Percentiles rank a stretch among this genome's conserved stretches.
Conservation (phyloP, 768 basidiomycete genomes). For the Leccinum truebloodii region DNA sequence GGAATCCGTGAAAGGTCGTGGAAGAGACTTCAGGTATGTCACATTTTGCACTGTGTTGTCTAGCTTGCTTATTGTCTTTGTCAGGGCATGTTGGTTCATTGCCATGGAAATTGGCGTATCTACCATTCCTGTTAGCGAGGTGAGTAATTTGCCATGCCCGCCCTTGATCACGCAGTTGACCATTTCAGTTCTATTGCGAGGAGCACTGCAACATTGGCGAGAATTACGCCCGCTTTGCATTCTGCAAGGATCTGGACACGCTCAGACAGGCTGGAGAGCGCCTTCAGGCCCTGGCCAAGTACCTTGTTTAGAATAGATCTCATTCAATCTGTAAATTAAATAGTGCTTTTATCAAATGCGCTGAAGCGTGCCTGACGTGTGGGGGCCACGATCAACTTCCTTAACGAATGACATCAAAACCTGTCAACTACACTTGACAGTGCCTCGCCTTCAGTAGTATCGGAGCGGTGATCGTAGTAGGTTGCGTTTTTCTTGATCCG, state of each 20-base stretch:
- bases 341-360: not conserved
- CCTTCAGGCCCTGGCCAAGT: constrained; percentile 74
- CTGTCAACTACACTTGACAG: constrained; percentile 73
- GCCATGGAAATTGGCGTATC: constrained; percentile 89
- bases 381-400: not conserved
- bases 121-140: constrained; percentile 94
- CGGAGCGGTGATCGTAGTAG: constrained; percentile 68
- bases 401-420: constrained; percentile 26
- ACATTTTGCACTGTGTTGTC: not conserved
- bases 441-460: constrained; percentile 46
- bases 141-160: constrained; percentile 35
- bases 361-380: not conserved
- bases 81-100: constrained; percentile 93
- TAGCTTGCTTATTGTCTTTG: constrained; percentile 13
- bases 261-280: constrained; percentile 80
- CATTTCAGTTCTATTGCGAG: constrained; percentile 81
- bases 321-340: not conserved
- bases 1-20: constrained; percentile 68
- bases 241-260: constrained; percentile 94
- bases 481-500: constrained; percentile 78
- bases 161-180: constrained; percentile 8
- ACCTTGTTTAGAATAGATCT: constrained; percentile 36
- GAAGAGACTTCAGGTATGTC: constrained; percentile 80
- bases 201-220: constrained; percentile 88
- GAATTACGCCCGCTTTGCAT: constrained; percentile 84